A percentile compares a stretch with the other conserved stretches of the same genome.
Evolutionary conservation across 176 grass and related monocot species (phyloP).

Genomic region (Tillandsia fasciculata): DNA sequence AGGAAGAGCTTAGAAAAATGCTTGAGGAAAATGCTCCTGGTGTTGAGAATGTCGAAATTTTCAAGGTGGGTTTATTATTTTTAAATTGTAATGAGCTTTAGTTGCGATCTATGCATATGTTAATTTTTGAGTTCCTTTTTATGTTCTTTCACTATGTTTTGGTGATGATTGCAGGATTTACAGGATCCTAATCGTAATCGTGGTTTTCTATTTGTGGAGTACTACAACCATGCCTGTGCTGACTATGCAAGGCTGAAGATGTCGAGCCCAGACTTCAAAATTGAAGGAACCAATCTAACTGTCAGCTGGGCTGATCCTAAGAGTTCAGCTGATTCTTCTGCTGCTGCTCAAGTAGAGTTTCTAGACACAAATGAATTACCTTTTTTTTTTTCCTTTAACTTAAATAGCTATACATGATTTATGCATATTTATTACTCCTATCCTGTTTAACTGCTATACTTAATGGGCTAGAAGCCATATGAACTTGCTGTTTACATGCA

Average conservation of each 20-base stretch:
- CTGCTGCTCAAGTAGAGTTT: constrained; percentile 51
- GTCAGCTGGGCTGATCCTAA: constrained; percentile 95
- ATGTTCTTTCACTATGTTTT: constrained; percentile 8
- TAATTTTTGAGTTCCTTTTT: not conserved
- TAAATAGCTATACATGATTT: not conserved
- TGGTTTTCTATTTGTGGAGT: constrained; percentile 94
- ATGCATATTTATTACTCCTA: not conserved
- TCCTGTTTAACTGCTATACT: too few species aligned
- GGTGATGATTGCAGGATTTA: constrained; percentile 48
- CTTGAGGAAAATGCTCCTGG: constrained; percentile 74
- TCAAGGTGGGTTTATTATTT: constrained; percentile 46
- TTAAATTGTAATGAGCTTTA: not conserved
- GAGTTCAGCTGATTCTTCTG: constrained; percentile 49
- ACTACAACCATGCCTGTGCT: constrained; percentile 88
- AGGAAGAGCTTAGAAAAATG: constrained; percentile 75
- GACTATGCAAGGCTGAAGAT: constrained; percentile 70
- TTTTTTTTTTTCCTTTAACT: not conserved
- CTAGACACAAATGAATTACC: not conserved
- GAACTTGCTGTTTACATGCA: too few species aligned
- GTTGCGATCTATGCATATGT: not conserved
- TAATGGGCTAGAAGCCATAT: too few species aligned
- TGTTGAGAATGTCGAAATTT: constrained; percentile 83
- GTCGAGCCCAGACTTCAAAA: constrained; percentile 59
- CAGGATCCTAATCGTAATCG: constrained; percentile 81
- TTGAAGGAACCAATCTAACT: constrained; percentile 87